phyloP scores from a whole-genome alignment of 176 grass and related monocot genomes.

The Otatea glauca region DNA sequence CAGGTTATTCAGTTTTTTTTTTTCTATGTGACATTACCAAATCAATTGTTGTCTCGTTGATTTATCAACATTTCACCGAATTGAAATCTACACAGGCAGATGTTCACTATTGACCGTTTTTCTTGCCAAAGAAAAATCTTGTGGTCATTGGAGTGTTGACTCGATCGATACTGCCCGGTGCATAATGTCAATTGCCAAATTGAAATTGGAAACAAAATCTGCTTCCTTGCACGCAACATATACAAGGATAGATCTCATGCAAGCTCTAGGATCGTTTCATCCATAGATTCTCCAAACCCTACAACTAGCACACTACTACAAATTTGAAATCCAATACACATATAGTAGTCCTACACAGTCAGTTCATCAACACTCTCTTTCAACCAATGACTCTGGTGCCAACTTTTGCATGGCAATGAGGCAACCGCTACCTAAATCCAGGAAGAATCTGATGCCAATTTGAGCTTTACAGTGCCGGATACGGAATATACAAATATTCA shows the following conservation, averaged over 20 bases:
- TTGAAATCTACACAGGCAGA: not conserved
- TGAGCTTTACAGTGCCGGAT: not conserved
- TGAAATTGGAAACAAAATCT: not conserved
- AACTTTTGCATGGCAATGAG: not conserved
- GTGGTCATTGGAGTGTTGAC: not conserved
- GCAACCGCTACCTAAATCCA: constrained; percentile 42
- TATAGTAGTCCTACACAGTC: not conserved
- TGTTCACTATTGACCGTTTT: not conserved
- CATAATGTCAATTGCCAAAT: not conserved
- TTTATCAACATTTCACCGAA: not conserved
- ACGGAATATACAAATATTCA: not conserved
- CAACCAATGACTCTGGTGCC: constrained; percentile 17
- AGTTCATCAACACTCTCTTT: constrained; percentile 33
- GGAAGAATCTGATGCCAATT: not conserved
- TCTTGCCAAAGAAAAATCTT: not conserved
- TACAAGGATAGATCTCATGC: constrained; percentile 15
- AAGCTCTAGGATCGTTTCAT: not conserved
- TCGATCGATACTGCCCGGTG: not conserved
- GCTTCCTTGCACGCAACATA: constrained; percentile 55
- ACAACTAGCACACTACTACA: not conserved
- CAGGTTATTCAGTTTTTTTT: not conserved
- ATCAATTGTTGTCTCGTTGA: not conserved
- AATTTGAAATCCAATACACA: not conserved
- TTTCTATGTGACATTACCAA: not conserved
- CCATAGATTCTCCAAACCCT: not conserved